These are phyloP conservation scores for Aspergillus pseudoviridinutans DNA, from an alignment of 2,329 filamentous ascomycete genomes.

Conservation along the genomic window DNA sequence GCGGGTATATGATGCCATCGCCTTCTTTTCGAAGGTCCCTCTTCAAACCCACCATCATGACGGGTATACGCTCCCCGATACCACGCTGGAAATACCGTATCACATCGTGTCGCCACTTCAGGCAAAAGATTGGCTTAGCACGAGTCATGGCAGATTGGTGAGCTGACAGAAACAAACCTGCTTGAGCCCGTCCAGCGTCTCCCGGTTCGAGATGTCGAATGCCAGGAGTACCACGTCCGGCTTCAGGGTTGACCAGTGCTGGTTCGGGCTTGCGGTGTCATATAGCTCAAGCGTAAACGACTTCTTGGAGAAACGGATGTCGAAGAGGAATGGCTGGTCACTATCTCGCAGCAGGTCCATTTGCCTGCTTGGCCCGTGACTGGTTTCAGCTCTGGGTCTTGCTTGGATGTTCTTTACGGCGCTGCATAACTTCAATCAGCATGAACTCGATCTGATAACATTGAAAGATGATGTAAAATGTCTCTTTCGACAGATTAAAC, in stretches of 20 bases:
- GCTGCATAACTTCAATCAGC: neutral
- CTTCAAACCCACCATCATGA: constrained; percentile 58
- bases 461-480: neutral
- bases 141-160: neutral
- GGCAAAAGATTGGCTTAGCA: neutral
- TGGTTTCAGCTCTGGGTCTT: constrained; percentile 16
- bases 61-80: constrained; percentile 46
- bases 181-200: constrained; percentile 47
- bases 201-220: constrained; percentile 54
- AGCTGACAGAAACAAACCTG: constrained; percentile 19
- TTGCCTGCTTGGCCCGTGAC: constrained; percentile 25
- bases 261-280: constrained; percentile 55
- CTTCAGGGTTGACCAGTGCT: constrained; percentile 51
- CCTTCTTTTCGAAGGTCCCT: constrained; percentile 51
- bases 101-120: constrained; percentile 42
- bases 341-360: constrained; percentile 48
- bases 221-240: constrained; percentile 56
- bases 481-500: neutral
- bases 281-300: constrained; percentile 54
- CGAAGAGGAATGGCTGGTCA: constrained; percentile 57
- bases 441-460: neutral
- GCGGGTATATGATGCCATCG: constrained; percentile 40
- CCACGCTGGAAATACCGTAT: constrained; percentile 49
- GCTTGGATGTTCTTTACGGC: constrained; percentile 17
- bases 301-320: constrained; percentile 54